phyloP scores from a whole-genome alignment of 2,329 filamentous ascomycete species.

The Fusarium beomiforme region DNA sequence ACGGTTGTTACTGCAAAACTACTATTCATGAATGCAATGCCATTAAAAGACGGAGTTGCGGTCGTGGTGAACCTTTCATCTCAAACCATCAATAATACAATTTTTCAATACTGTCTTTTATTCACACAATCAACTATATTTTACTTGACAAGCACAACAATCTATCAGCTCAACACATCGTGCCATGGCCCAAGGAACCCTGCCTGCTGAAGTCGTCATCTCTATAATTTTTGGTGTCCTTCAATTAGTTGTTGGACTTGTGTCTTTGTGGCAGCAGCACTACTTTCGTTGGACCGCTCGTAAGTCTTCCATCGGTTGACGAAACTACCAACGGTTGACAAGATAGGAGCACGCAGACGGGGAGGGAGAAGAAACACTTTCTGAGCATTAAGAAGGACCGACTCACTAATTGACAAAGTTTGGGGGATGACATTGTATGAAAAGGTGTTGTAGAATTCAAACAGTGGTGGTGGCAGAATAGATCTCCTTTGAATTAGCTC shows the following conservation, averaged over 20 bases:
- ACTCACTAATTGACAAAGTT: accelerated
- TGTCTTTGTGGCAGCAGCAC: background rate
- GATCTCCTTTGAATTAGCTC: background rate
- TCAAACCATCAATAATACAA: too few species aligned
- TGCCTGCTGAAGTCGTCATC: background rate
- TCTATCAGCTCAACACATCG: background rate
- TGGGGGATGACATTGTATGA: too few species aligned
- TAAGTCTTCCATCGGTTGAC: accelerated
- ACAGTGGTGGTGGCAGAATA: too few species aligned
- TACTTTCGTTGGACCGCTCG: background rate
- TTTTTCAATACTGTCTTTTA: too few species aligned
- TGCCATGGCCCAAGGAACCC: background rate
- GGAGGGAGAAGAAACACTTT: background rate
- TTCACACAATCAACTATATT: too few species aligned
- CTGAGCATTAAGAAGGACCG: accelerated
- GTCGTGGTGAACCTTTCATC: too few species aligned
- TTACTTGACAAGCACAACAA: too few species aligned
- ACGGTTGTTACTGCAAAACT: too few species aligned
- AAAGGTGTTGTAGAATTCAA: background rate
- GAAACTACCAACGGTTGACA: accelerated
- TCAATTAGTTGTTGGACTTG: background rate
- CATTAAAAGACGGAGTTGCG: too few species aligned
- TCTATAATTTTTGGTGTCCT: background rate
- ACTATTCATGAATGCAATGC: too few species aligned
- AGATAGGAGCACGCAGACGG: background rate